These are phyloP conservation scores for Biscogniauxia mediterranea DNA, from an alignment of 2,329 filamentous ascomycete species.

Conservation along the genomic window DNA sequence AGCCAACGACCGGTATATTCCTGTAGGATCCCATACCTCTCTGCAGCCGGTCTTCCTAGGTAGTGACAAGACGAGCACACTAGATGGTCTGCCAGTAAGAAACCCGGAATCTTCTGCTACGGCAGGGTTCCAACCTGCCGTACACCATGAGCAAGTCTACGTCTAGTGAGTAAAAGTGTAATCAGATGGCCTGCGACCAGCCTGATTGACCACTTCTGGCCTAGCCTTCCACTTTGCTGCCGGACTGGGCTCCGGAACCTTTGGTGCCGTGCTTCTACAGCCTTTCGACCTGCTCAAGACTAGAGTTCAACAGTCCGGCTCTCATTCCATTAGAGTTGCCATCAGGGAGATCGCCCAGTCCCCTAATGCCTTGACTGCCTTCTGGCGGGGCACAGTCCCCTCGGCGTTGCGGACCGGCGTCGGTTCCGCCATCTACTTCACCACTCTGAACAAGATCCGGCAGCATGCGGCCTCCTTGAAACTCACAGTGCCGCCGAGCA, in stretches of 20 bases:
- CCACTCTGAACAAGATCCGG: conserved; percentile 79
- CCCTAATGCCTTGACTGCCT: conserved; percentile 61
- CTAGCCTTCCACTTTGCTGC: conserved; percentile 83
- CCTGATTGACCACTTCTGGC: conserved; percentile 3
- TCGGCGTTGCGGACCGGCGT: conserved; percentile 92
- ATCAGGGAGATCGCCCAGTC: conserved; percentile 68
- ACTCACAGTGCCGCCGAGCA: conserved; percentile 16
- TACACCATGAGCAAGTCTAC: conserved; percentile 28
- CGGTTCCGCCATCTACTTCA: conserved; percentile 93
- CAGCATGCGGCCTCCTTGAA: conserved; percentile 52
- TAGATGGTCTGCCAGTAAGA: conserved; percentile 19
- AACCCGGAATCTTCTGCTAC: conserved; percentile 12
- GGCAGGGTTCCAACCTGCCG: conserved; percentile 12
- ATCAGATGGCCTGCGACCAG: neutral
- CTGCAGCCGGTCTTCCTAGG: neutral
- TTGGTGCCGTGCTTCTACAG: conserved; percentile 87
- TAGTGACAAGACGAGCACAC: neutral
- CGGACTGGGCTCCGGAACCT: conserved; percentile 81
- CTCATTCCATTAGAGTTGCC: conserved; percentile 65
- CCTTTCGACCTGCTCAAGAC: conserved; percentile 97
- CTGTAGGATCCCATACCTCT: neutral
- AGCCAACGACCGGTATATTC: neutral
- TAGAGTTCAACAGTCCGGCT: conserved; percentile 82
- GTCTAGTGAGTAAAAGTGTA: conserved; percentile 22
- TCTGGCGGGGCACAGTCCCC: conserved; percentile 92